phyloP scores from a whole-genome alignment of 1,284 basidiomycete species.

The Nidula niveotomentosa region DNA sequence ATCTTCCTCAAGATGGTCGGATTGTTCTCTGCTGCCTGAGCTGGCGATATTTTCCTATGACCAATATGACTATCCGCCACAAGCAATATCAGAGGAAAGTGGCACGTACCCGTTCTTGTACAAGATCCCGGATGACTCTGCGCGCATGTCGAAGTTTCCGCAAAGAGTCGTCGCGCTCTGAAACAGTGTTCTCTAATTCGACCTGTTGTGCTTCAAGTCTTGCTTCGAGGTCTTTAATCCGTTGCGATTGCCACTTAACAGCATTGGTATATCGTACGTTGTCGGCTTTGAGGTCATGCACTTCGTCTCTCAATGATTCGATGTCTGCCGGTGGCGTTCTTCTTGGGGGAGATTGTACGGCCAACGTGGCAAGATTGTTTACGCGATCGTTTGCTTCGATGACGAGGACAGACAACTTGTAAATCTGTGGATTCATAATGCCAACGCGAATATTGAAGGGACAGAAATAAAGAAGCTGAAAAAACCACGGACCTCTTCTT shows the following conservation, averaged over 20 bases:
- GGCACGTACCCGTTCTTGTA: constrained; percentile 38
- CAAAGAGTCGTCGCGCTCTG: constrained; percentile 28
- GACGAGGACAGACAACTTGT: no score
- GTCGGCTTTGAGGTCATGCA: constrained; percentile 23
- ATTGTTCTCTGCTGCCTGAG: constrained; percentile 7
- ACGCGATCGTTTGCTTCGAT: no score
- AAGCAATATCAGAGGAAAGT: neutral
- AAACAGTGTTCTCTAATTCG: constrained; percentile 25
- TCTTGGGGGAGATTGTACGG: no score
- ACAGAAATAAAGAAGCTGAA: no score
- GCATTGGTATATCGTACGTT: constrained; percentile 19
- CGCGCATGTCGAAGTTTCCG: constrained; percentile 35
- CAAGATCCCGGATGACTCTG: constrained; percentile 35
- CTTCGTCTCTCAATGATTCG: constrained; percentile 11
- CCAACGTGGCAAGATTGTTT: no score
- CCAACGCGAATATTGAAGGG: no score
- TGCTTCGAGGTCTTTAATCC: constrained; percentile 27
- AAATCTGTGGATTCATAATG: no score
- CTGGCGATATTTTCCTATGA: constrained; percentile 16
- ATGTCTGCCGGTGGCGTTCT: constrained; percentile 12
- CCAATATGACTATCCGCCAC: neutral
- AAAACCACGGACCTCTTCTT: no score
- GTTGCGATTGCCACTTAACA: constrained; percentile 20
- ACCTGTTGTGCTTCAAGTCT: constrained; percentile 18
- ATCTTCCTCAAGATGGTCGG: constrained; percentile 11